Percentiles rank a stretch among this genome's conserved stretches.
These are phyloP conservation scores for Geotrichum phurueaensis DNA, from an alignment of 1,139 yeast genomes.

Conservation along the genomic window DNA sequence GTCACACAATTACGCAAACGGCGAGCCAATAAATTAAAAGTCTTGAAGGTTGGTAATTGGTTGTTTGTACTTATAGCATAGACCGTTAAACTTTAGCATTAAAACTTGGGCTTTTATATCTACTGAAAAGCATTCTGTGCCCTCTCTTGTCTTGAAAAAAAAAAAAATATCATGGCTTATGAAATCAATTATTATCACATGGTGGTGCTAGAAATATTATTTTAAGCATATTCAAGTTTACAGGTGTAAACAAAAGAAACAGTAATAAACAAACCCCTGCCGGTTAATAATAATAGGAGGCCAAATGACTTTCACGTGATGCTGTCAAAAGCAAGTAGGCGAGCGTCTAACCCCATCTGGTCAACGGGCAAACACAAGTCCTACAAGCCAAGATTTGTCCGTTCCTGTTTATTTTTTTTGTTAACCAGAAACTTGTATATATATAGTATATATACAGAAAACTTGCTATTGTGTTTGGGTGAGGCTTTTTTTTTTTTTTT, in stretches of 20 bases:
- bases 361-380: background rate
- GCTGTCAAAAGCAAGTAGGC: background rate
- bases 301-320: background rate
- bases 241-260: too few relatives aligned
- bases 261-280: background rate
- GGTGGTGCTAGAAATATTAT: too few relatives aligned
- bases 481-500: too few relatives aligned
- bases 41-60: background rate
- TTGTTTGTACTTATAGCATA: background rate
- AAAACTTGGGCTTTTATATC: background rate
- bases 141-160: too few relatives aligned
- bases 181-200: too few relatives aligned
- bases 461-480: too few relatives aligned
- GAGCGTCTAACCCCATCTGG: background rate
- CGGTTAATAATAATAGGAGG: background rate
- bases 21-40: background rate
- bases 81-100: background rate
- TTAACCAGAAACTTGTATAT: too few relatives aligned
- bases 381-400: background rate
- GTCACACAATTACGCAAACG: background rate
- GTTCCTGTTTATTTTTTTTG: background rate
- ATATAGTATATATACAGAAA: too few relatives aligned
- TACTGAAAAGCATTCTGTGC: background rate
- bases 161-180: too few relatives aligned
- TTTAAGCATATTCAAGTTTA: too few relatives aligned